A percentile compares a stretch with the other conserved stretches of the same genome.
These are phyloP conservation scores for Sarcomyxa edulis DNA, from an alignment of 768 basidiomycete species.

Conservation along the genomic window DNA sequence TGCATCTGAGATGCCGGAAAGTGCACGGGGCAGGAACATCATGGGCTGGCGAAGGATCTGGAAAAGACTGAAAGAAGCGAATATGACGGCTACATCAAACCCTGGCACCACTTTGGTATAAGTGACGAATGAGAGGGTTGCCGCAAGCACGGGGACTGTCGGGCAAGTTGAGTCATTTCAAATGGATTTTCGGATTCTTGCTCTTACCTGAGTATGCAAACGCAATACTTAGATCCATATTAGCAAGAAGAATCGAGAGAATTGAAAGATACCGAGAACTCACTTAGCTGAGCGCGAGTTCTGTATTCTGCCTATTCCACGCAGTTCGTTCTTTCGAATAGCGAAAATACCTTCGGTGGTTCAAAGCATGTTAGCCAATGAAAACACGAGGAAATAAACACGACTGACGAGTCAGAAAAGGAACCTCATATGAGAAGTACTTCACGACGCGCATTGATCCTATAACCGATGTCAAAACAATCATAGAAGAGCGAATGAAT, in stretches of 20 bases:
- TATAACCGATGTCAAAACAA: constrained; percentile 9
- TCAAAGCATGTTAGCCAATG: not conserved
- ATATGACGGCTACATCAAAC: constrained; percentile 64
- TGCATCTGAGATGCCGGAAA: constrained; percentile 62
- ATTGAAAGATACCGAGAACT: no score
- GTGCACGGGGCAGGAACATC: constrained; percentile 58
- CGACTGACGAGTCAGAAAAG: constrained; percentile 55
- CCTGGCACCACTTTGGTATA: constrained; percentile 49
- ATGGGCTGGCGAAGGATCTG: constrained; percentile 66
- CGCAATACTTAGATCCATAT: constrained; percentile 31
- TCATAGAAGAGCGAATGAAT: not conserved
- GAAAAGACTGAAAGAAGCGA: constrained; percentile 59
- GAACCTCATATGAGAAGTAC: constrained; percentile 69
- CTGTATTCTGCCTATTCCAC: constrained; percentile 51
- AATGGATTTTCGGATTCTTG: no score
- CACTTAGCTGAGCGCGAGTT: constrained; percentile 61
- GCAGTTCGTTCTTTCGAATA: constrained; percentile 49
- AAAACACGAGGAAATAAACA: not conserved
- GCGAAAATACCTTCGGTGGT: constrained; percentile 42
- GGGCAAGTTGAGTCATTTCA: constrained; percentile 64
- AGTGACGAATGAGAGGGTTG: constrained; percentile 64
- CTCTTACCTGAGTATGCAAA: constrained; percentile 52
- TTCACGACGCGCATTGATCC: constrained; percentile 71
- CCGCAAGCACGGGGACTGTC: constrained; percentile 60
- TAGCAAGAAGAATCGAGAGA: constrained; percentile 11